Conservation (phyloP, 2,329 filamentous ascomycete species). For the Paraphoma chrysanthemicola region DNA sequence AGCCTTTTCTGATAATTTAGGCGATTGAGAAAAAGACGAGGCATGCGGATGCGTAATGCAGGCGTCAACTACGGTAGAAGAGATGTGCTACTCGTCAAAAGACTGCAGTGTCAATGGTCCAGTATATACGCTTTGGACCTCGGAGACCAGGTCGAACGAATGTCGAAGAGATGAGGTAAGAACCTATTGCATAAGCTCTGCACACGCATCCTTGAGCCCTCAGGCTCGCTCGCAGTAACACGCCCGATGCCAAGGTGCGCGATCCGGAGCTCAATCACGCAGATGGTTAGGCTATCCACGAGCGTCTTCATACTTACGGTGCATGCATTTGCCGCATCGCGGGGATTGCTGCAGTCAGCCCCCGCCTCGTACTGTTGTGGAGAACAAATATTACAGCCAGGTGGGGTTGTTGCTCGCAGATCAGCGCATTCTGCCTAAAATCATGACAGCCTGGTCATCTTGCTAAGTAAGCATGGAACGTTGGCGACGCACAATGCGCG, state of each 20-base stretch:
- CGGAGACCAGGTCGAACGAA: not conserved
- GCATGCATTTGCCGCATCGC: conserved; percentile 5
- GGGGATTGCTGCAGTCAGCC: conserved; percentile 5
- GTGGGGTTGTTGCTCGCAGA: not conserved
- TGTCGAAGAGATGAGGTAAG: not conserved
- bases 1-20: not conserved
- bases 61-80: not conserved
- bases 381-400: not conserved
- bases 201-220: not conserved
- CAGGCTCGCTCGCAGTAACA: not conserved
- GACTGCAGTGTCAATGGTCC: not conserved
- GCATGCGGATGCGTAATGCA: not conserved
- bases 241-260: conserved; percentile 1
- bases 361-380: conserved; percentile 11
- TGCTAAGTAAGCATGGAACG: not conserved
- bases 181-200: not conserved
- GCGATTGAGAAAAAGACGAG: not conserved
- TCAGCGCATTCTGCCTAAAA: conserved; percentile 12
- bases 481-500: not conserved
- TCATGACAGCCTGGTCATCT: not conserved
- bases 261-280: not conserved
- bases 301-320: conserved; percentile 1
- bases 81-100: not conserved
- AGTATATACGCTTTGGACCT: not conserved
- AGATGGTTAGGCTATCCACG: not conserved